A percentile compares a stretch with the other conserved stretches of the same genome.
phyloP scores from a whole-genome alignment of 768 basidiomycete genomes.

The Nidula microcarpa region DNA sequence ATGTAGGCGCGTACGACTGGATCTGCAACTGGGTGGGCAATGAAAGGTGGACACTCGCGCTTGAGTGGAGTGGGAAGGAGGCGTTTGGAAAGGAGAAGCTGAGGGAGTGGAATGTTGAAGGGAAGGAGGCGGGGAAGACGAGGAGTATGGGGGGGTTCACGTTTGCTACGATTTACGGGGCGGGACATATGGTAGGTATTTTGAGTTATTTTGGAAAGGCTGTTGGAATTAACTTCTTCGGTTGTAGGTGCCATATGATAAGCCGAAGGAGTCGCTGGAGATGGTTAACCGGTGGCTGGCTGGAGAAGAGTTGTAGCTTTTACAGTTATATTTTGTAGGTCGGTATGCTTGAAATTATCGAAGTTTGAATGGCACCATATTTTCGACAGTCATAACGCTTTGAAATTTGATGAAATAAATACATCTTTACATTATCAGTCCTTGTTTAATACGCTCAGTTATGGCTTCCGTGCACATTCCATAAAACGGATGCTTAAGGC shows the following conservation, averaged over 20 bases:
- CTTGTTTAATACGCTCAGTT: no score
- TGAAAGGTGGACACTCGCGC: slow-evolving; percentile 61
- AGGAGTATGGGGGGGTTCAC: slow-evolving; percentile 49
- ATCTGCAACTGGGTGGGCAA: slow-evolving; percentile 79
- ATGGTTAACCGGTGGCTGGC: neutral
- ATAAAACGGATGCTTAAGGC: no score
- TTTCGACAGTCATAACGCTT: no score
- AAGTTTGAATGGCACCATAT: no score
- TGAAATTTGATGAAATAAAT: no score
- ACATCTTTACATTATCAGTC: no score
- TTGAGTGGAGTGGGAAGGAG: slow-evolving; percentile 69
- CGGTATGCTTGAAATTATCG: no score
- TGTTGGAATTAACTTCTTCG: neutral
- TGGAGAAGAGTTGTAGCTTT: neutral
- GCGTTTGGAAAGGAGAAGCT: slow-evolving; percentile 38
- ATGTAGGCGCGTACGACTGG: slow-evolving; percentile 71
- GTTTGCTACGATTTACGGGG: slow-evolving; percentile 60
- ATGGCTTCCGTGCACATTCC: no score
- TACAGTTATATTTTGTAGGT: no score
- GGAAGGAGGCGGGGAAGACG: slow-evolving; percentile 35
- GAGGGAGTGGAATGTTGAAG: slow-evolving; percentile 57
- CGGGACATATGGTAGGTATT: slow-evolving; percentile 66
- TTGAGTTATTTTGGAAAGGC: neutral
- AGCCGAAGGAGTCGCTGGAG: neutral
- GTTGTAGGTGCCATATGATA: neutral